Evolutionary conservation across 805 yeast species (phyloP).

Genomic region (Candida tammaniensis): DNA sequence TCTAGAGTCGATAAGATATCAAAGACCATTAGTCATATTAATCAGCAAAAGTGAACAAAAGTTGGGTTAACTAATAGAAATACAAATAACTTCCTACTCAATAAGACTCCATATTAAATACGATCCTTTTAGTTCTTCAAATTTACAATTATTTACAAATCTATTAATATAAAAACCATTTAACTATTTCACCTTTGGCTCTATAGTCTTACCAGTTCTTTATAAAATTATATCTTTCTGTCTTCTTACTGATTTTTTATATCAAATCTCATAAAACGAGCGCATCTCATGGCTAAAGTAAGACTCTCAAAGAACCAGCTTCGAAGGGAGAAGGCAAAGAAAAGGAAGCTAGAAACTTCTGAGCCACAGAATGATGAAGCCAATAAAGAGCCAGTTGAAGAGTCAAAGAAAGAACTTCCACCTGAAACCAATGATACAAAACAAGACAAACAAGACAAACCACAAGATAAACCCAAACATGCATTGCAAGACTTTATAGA

Average conservation of each 20-base stretch:
- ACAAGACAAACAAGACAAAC: no score
- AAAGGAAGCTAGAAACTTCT: conserved; percentile 25
- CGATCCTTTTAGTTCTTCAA: no score
- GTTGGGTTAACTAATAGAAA: no score
- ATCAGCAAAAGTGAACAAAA: no score
- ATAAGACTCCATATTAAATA: no score
- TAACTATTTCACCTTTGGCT: no score
- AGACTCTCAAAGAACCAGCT: conserved; percentile 51
- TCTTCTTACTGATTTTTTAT: neutral
- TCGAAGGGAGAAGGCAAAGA: conserved; percentile 46
- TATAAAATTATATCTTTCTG: no score
- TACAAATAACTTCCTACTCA: no score
- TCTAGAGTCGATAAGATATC: conserved; percentile 23
- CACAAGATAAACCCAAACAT: neutral
- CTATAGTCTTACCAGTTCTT: no score
- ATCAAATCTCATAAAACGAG: neutral
- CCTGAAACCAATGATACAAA: neutral
- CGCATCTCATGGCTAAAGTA: conserved; percentile 22
- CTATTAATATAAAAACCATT: no score
- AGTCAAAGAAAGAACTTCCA: neutral
- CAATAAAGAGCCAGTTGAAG: neutral
- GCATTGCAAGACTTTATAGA: no score
- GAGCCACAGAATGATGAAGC: conserved; percentile 9
- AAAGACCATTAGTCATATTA: conserved; percentile 6
- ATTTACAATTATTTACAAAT: no score